Evolutionary conservation across 1,139 yeast species (phyloP).

Genomic region (Hyphopichia buzzinii): DNA sequence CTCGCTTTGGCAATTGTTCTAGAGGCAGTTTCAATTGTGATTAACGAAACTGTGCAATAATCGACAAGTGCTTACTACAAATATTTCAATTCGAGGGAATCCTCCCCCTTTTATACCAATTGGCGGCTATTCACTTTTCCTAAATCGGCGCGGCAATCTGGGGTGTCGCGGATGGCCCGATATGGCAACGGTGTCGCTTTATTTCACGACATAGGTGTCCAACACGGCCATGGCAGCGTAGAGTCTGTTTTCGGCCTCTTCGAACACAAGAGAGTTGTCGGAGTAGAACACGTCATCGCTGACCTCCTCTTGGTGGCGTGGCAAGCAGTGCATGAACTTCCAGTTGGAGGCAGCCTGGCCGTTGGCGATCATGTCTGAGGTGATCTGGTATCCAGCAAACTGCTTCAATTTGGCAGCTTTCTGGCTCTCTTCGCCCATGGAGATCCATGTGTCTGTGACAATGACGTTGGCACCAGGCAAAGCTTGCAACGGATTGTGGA

Average conservation of each 20-base stretch:
- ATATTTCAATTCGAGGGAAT: too few relatives aligned
- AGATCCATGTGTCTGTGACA: slow-evolving; percentile 88
- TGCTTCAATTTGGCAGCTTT: slow-evolving; percentile 62
- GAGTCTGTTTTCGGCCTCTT: slow-evolving; percentile 84
- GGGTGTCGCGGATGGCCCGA: too few relatives aligned
- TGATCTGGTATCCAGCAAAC: slow-evolving; percentile 77
- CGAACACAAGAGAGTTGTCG: slow-evolving; percentile 72
- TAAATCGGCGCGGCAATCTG: too few relatives aligned
- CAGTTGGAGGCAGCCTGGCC: slow-evolving; percentile 60
- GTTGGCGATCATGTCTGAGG: slow-evolving; percentile 50
- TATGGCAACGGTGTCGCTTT: too few relatives aligned
- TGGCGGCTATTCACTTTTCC: too few relatives aligned
- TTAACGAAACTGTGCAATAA: too few relatives aligned
- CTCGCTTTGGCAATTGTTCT: too few relatives aligned
- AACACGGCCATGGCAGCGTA: slow-evolving; percentile 88
- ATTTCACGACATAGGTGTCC: too few relatives aligned
- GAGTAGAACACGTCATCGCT: slow-evolving; percentile 81
- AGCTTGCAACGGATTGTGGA: slow-evolving; percentile 65
- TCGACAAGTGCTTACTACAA: too few relatives aligned
- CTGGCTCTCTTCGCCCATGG: slow-evolving; percentile 89
- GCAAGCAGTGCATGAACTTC: slow-evolving; percentile 89
- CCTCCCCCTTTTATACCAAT: too few relatives aligned
- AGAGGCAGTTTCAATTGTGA: too few relatives aligned
- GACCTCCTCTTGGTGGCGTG: slow-evolving; percentile 85
- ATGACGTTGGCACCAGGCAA: slow-evolving; percentile 65